A percentile compares a stretch with the other conserved stretches of the same genome.
Evolutionary conservation across 2,329 filamentous ascomycete species (phyloP).

Genomic region (Akanthomyces lecanii): DNA sequence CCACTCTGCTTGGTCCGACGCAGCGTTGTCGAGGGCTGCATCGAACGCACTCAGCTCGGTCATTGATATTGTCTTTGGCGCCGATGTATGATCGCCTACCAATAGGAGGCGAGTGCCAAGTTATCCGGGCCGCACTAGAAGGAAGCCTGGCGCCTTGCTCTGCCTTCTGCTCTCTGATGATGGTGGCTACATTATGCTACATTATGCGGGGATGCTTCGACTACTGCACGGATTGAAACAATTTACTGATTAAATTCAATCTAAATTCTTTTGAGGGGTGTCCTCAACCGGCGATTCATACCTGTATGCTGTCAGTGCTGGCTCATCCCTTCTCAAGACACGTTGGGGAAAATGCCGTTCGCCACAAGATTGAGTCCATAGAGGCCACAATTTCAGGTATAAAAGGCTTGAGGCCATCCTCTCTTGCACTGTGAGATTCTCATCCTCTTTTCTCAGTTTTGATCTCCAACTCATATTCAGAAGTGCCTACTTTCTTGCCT

Average conservation of each 20-base stretch:
- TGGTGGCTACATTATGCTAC: not conserved
- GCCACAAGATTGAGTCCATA: not conserved
- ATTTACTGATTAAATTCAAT: not conserved
- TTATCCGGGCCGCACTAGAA: not conserved
- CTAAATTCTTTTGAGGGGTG: not conserved
- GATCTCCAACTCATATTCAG: not conserved
- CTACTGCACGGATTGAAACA: not conserved
- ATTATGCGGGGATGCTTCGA: not conserved
- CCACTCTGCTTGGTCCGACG: not conserved
- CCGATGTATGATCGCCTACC: not conserved
- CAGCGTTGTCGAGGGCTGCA: not conserved
- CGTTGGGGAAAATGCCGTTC: not conserved
- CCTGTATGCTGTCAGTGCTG: not conserved
- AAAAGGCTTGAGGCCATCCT: not conserved
- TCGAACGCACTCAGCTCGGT: not conserved
- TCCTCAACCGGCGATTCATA: not conserved
- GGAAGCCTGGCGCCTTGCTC: not conserved
- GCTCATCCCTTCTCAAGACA: not conserved
- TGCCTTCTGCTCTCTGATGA: not conserved
- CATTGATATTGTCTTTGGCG: not conserved
- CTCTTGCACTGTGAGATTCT: not conserved
- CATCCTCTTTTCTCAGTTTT: not conserved
- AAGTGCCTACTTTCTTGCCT: not conserved
- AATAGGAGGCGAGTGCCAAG: not conserved
- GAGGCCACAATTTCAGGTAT: constrained; percentile 4